A percentile compares a stretch with the other conserved stretches of the same genome.
Evolutionary conservation across 345 rosid genomes (phyloP).

Genomic region (Tarenaya hassleriana): DNA sequence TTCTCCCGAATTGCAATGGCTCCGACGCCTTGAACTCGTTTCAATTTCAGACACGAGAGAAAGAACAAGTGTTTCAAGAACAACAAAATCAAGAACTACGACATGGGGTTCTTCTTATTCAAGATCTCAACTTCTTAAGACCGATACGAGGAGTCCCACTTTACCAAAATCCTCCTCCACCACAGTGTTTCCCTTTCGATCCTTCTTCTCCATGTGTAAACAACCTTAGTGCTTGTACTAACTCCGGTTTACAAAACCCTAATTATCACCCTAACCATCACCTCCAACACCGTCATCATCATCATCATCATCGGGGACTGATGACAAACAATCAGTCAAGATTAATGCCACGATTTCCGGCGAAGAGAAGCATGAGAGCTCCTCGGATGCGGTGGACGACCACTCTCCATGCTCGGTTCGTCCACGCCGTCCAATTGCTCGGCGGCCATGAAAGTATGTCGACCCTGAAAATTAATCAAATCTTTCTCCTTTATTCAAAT

Average conservation of each 20-base stretch:
- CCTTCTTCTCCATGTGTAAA: no score
- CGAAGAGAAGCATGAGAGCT: constrained; percentile 63
- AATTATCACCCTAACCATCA: constrained; percentile 27
- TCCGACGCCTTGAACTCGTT: constrained; percentile 34
- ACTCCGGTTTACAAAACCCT: constrained; percentile 30
- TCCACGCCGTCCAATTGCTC: constrained; percentile 92
- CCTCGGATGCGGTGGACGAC: constrained; percentile 96
- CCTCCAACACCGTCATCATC: no score
- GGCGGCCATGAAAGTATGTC: constrained; percentile 98
- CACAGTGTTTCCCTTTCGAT: constrained; percentile 43
- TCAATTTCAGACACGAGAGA: constrained; percentile 26
- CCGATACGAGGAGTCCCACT: constrained; percentile 99
- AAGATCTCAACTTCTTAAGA: constrained; percentile 69
- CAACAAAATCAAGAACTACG: constrained; percentile 21
- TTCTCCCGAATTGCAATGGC: constrained; percentile 27
- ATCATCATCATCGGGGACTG: constrained; percentile 39
- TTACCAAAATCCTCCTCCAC: constrained; percentile 58
- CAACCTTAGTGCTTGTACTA: no score
- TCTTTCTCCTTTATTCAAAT: constrained; percentile 12
- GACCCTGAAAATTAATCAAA: constrained; percentile 36
- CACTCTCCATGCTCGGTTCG: constrained; percentile 95
- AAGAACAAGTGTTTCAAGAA: no score
- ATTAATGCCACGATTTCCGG: constrained; percentile 47
- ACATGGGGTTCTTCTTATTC: constrained; percentile 37
- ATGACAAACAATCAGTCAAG: constrained; percentile 38